Evolutionary conservation across 1,284 basidiomycete genomes (phyloP).

Genomic region (Pseudozyma flocculosa): DNA sequence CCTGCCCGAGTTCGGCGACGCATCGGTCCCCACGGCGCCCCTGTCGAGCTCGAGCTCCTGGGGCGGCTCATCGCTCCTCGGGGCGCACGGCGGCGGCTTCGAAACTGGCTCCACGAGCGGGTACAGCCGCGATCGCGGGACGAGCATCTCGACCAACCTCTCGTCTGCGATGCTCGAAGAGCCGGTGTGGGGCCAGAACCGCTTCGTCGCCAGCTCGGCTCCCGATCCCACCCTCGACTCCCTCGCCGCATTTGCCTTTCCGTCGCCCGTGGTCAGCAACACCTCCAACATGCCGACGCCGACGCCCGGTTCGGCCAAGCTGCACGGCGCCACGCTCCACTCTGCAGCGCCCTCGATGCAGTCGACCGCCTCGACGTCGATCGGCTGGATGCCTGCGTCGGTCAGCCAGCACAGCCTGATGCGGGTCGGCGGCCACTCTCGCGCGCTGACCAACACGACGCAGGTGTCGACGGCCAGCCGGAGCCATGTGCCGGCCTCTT

Average conservation of each 20-base stretch:
- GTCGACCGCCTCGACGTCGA: slow-evolving; percentile 14
- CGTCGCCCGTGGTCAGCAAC: slow-evolving; percentile 1
- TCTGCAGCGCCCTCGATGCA: slow-evolving; percentile 22
- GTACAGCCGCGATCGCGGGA: slow-evolving; percentile 6
- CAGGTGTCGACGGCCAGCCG: slow-evolving; percentile 4
- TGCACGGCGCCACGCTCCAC: slow-evolving; percentile 9
- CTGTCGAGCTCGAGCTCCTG: background rate
- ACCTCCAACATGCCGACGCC: background rate
- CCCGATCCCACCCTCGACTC: slow-evolving; percentile 6
- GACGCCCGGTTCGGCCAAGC: background rate
- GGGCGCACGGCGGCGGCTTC: background rate
- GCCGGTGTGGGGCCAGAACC: slow-evolving; percentile 29
- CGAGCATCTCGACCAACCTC: slow-evolving; percentile 16
- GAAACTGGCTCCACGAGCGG: slow-evolving; percentile 9
- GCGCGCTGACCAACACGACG: background rate
- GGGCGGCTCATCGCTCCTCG: slow-evolving; percentile 1
- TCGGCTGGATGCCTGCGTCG: slow-evolving; percentile 2
- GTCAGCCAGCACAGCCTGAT: slow-evolving; percentile 13
- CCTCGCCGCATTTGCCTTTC: slow-evolving; percentile 24
- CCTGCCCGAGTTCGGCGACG: background rate
- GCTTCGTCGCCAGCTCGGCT: slow-evolving; percentile 1
- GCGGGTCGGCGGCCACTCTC: slow-evolving; percentile 5
- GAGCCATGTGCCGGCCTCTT: slow-evolving; percentile 30
- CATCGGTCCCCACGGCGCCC: background rate
- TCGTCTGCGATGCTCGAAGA: slow-evolving; percentile 8